A percentile compares a stretch with the other conserved stretches of the same genome.
These are phyloP conservation scores for Exsudoporus floridanus DNA, from an alignment of 1,284 basidiomycete genomes.

Conservation along the genomic window DNA sequence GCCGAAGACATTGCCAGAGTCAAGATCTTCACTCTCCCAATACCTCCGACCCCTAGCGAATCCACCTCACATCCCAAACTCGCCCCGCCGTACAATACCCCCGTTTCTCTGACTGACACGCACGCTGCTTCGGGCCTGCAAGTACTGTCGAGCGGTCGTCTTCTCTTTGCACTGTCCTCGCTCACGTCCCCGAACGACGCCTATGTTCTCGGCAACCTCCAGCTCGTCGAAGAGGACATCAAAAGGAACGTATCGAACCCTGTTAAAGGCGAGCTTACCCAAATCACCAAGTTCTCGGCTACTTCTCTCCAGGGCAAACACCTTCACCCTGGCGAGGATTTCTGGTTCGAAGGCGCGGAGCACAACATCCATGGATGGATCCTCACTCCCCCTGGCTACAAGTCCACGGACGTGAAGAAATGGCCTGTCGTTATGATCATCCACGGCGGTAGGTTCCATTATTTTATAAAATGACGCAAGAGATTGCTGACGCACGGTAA, in stretches of 20 bases:
- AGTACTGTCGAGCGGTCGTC: conserved; percentile 53
- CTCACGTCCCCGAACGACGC: conserved; percentile 74
- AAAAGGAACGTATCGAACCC: conserved; percentile 27
- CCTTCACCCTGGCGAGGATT: conserved; percentile 66
- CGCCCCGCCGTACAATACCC: conserved; percentile 47
- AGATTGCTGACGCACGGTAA: not conserved
- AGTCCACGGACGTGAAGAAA: conserved; percentile 63
- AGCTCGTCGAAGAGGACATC: conserved; percentile 41
- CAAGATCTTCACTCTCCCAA: conserved; percentile 69
- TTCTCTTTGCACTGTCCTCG: conserved; percentile 69
- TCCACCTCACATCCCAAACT: conserved; percentile 53
- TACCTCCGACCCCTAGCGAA: conserved; percentile 58
- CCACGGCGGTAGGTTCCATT: conserved; percentile 57
- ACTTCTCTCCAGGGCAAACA: conserved; percentile 55
- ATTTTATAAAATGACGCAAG: not conserved
- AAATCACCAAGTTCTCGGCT: conserved; percentile 63
- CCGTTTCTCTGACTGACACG: conserved; percentile 56
- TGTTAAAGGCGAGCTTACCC: conserved; percentile 41
- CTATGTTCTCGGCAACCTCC: conserved; percentile 56
- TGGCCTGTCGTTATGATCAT: conserved; percentile 76
- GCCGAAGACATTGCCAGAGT: conserved; percentile 73
- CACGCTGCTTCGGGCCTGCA: conserved; percentile 63
- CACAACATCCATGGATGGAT: conserved; percentile 80
- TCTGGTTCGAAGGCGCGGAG: conserved; percentile 83
- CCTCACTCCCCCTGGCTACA: conserved; percentile 76